Conservation (phyloP, 2,329 filamentous ascomycete species). For the Cryphonectria naterciae region DNA sequence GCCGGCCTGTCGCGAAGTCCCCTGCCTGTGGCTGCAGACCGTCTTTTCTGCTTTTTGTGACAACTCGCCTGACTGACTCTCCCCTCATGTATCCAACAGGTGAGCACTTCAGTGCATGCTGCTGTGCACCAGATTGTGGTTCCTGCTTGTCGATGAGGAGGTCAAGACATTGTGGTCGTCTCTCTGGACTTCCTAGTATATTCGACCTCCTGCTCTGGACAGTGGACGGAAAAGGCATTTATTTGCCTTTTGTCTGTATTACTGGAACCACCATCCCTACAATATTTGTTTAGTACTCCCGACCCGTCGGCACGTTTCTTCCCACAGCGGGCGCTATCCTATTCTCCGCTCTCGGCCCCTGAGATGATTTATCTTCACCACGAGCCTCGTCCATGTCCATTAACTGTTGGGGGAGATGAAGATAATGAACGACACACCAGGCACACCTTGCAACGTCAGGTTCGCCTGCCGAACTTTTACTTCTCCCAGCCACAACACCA, state of each 20-base stretch:
- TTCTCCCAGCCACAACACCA: background rate
- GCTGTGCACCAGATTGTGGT: background rate
- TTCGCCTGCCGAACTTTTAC: background rate
- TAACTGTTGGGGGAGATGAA: background rate
- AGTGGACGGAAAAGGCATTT: too few species aligned
- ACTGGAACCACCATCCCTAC: background rate
- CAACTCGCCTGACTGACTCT: background rate
- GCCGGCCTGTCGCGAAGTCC: conserved; percentile 1
- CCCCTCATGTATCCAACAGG: background rate
- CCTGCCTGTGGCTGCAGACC: conserved; percentile 1
- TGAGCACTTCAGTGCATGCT: background rate
- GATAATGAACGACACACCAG: background rate
- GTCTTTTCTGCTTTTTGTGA: background rate
- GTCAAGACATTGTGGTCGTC: background rate
- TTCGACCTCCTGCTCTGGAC: background rate
- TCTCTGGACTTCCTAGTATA: background rate
- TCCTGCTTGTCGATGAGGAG: background rate
- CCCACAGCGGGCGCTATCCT: conserved; percentile 1
- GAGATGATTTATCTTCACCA: background rate
- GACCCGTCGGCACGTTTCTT: background rate
- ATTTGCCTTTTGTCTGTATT: too few species aligned
- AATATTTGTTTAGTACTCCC: background rate
- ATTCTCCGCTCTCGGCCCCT: background rate
- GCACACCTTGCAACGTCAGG: conserved; percentile 4
- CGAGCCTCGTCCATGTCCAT: background rate